Conservation (phyloP, 2,329 filamentous ascomycete species). For the Alternaria novae-zelandiae region DNA sequence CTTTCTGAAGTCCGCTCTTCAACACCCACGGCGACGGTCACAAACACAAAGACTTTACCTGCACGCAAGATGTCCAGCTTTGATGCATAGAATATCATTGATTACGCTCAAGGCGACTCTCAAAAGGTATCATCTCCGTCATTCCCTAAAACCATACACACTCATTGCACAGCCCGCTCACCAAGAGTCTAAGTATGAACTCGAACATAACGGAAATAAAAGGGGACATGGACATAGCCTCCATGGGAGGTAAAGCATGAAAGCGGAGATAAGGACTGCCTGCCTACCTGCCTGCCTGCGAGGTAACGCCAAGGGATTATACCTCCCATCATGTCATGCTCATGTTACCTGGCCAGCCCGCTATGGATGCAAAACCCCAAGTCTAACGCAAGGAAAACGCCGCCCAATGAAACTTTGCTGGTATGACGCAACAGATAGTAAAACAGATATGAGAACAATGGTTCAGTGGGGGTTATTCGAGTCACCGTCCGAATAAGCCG, state of each 20-base stretch:
- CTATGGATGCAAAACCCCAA: slow-evolving; percentile 2
- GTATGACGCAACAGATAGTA: slow-evolving; percentile 1
- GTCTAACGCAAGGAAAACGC: slow-evolving; percentile 1
- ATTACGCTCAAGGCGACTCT: background rate
- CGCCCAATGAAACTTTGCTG: slow-evolving; percentile 1
- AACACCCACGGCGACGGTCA: too few relatives aligned
- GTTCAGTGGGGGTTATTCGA: background rate
- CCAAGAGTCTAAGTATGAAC: background rate
- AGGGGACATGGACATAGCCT: background rate
- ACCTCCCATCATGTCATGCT: background rate
- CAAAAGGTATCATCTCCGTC: background rate
- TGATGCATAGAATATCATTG: background rate
- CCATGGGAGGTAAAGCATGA: slow-evolving; percentile 1
- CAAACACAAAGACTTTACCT: too few relatives aligned
- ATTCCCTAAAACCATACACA: background rate
- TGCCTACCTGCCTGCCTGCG: background rate
- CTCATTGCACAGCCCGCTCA: background rate
- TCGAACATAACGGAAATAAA: background rate
- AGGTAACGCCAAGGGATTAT: background rate
- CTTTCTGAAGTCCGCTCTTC: too few relatives aligned
- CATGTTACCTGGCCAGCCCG: background rate
- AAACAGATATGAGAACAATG: slow-evolving; percentile 9
- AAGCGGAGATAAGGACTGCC: background rate
- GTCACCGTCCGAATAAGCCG: slow-evolving; percentile 42
- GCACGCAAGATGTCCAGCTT: too few relatives aligned